Base-by-base conservation (phyloP, 2,329 filamentous ascomycete genomes). In the Canariomyces notabilis region DNA sequence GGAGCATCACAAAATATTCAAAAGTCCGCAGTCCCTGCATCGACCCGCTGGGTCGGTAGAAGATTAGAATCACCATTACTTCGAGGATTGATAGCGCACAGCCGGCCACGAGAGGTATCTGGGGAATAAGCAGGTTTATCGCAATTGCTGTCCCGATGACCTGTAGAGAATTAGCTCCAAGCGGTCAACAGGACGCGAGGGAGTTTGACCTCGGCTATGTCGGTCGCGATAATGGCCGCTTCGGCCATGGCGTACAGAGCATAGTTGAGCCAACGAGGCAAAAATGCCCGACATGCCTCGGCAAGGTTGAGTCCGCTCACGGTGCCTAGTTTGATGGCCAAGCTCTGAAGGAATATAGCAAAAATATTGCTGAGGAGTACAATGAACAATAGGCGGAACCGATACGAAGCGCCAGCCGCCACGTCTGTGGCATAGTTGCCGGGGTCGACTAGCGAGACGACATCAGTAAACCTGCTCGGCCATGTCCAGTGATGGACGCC, bases 351-450 rank as follows among this genome's bases (percentile, higher is more conserved):
- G 11, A 26, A 6, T 6, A 26, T 26, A 11, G 22, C 22, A 11
- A 26, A 26, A 6, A 26, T 26, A 26, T 6, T 26, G 63, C 79
- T 80, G 57, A 85, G 69, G 8, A 87, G 69, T 35, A 87, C 76
- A 54, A 87, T 71, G 66, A 86, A 87, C 2, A 87, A 73, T 26
- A 87, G 71, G 33, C 70, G 73, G 67, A 81, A 87, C 46, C 73
- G 74, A 61, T 82, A 85, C 1, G 75, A 72, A 4, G 83, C 79
- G 43, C 83, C 83, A 37, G 83, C 83, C 6, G 80, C 77, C 38
- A 86, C 78, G 61, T 83, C 83, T 16, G 83, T 87, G 1, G 83
- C 74, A 60, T 87, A 87, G 62, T 87, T 87, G 49, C 80, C 80
- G 41, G 73, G 77, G 51, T 80, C 77, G 54, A 79, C 72, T 75